Evolutionary conservation across 202 grass and related monocot species (phyloP).

Genomic region (Carex sylvatica): DNA sequence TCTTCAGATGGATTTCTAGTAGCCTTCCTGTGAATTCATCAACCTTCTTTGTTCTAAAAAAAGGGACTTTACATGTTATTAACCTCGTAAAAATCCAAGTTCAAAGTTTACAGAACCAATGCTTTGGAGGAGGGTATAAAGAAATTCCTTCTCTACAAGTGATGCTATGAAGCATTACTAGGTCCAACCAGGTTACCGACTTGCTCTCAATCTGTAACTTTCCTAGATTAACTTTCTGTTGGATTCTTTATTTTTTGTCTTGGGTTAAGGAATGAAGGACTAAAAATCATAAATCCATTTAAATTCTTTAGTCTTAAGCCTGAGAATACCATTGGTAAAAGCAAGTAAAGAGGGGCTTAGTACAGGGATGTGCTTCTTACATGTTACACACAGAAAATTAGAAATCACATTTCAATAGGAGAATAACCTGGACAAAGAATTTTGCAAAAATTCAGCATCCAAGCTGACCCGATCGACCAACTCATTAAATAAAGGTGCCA

Average conservation of each 20-base stretch:
- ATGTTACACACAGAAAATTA: neutral
- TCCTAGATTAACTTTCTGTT: neutral
- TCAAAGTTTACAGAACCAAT: neutral
- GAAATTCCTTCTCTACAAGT: neutral
- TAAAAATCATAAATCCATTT: neutral
- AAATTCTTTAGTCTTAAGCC: neutral
- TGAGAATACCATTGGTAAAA: neutral
- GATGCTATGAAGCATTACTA: neutral
- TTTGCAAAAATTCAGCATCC: constrained; percentile 77
- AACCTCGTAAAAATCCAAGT: neutral
- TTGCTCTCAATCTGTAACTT: neutral
- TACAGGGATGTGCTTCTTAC: neutral
- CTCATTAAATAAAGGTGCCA: constrained; percentile 84
- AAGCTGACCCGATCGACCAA: constrained; percentile 91
- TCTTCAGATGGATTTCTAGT: constrained; percentile 75
- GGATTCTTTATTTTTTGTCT: neutral
- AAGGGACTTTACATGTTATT: neutral
- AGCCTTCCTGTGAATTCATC: constrained; percentile 77
- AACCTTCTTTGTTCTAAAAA: constrained; percentile 67
- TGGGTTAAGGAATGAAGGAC: neutral
- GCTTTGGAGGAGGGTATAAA: neutral
- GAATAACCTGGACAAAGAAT: constrained; percentile 69
- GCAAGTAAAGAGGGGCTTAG: neutral
- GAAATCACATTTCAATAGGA: constrained; percentile 10
- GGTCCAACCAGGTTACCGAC: neutral